These are phyloP conservation scores for Hypsizygus ulmarius DNA, from an alignment of 1,284 basidiomycete genomes.

Conservation along the genomic window DNA sequence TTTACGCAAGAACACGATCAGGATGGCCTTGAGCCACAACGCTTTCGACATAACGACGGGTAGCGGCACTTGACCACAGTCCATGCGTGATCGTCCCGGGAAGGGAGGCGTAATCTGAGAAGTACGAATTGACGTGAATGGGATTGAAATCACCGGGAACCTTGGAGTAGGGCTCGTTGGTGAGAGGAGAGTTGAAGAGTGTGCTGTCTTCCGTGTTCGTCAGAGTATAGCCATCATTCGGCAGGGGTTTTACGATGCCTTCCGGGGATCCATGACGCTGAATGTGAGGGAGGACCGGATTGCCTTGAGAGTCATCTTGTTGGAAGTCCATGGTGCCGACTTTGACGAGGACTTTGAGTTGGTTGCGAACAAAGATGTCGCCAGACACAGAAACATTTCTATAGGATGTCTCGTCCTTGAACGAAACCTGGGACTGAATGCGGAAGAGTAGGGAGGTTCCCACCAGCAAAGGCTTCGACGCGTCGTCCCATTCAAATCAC, in stretches of 20 bases:
- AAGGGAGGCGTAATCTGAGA: conserved; percentile 90
- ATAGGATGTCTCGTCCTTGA: conserved; percentile 89
- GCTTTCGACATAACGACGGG: conserved; percentile 90
- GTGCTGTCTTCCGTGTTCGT: conserved; percentile 56
- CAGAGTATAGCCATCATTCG: conserved; percentile 85
- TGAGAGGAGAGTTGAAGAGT: conserved; percentile 74
- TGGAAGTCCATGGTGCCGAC: conserved; percentile 88
- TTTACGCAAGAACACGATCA: conserved; percentile 83
- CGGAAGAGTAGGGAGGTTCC: conserved; percentile 90
- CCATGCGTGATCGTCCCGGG: conserved; percentile 98
- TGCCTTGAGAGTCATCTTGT: conserved; percentile 85
- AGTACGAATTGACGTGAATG: conserved; percentile 99
- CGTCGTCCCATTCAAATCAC: conserved; percentile 97
- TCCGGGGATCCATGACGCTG: conserved; percentile 85
- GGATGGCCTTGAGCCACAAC: conserved; percentile 92
- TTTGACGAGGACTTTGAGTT: conserved; percentile 83
- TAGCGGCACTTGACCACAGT: conserved; percentile 95
- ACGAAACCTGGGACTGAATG: conserved; percentile 80
- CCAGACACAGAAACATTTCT: conserved; percentile 82
- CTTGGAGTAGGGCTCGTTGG: conserved; percentile 94
- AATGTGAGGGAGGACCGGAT: conserved; percentile 92
- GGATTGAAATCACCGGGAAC: conserved; percentile 97
- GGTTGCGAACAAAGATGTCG: conserved; percentile 82
- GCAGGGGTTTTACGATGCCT: conserved; percentile 74
- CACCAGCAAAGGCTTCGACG: conserved; percentile 71